phyloP scores from a whole-genome alignment of 2,329 filamentous ascomycete genomes.

The Apiospora malaysiana region DNA sequence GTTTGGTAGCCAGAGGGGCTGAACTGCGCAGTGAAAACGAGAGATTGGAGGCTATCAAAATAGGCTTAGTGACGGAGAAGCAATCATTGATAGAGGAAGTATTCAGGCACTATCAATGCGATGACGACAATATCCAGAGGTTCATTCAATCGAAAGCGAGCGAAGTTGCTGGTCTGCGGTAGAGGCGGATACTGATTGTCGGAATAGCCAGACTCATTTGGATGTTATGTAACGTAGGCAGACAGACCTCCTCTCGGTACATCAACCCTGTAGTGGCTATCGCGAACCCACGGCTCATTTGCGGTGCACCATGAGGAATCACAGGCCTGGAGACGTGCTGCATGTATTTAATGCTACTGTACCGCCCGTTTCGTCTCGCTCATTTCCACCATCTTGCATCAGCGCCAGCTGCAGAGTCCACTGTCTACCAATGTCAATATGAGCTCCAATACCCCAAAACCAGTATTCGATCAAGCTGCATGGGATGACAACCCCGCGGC shows the following conservation, averaged over 20 bases:
- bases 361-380: neutral
- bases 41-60: neutral
- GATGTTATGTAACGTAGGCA: neutral
- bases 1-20: neutral
- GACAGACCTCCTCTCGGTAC: neutral
- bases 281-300: neutral
- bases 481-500: neutral
- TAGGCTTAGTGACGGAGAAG: neutral
- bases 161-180: neutral
- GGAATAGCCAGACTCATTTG: neutral
- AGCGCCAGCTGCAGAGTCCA: neutral
- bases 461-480: neutral
- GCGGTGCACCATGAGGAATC: neutral
- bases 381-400: neutral
- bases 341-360: neutral
- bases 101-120: neutral
- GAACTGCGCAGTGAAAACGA: neutral
- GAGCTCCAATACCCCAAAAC: neutral
- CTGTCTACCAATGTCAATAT: neutral
- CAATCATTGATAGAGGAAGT: neutral
- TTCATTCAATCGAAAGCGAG: neutral
- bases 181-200: neutral
- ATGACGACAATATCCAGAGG: neutral
- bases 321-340: neutral
- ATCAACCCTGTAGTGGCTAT: neutral